These are phyloP conservation scores for Cyclanthera cordifolia DNA, from an alignment of 306 rosid genomes.

Conservation along the genomic window DNA sequence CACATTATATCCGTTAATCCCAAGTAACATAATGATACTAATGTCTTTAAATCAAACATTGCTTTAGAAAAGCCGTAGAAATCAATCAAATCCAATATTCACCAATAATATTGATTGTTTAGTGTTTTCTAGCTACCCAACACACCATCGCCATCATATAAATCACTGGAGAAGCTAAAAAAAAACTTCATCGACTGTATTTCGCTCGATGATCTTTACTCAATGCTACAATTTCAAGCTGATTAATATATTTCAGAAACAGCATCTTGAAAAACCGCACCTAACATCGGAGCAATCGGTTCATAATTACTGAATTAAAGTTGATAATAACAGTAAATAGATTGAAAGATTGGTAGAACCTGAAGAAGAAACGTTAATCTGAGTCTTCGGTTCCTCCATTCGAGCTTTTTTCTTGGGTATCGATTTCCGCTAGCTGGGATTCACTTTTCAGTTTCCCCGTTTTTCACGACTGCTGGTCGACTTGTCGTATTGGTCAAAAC, in stretches of 20 bases:
- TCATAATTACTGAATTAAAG: not conserved
- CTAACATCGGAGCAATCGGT: not conserved
- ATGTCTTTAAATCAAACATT: not conserved
- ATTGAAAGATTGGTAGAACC: not conserved
- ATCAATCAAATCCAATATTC: not conserved
- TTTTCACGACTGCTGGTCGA: not conserved
- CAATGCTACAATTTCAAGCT: not conserved
- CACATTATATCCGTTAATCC: not conserved
- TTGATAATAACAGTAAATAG: not conserved
- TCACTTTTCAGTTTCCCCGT: not conserved
- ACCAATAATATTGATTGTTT: not conserved
- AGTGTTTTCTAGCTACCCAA: not conserved
- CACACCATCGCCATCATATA: not conserved
- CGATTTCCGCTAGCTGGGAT: no score
- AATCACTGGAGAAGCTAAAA: not conserved
- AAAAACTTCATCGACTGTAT: not conserved
- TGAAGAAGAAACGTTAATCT: slow-evolving; percentile 3
- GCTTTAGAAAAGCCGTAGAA: not conserved
- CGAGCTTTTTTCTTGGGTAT: not conserved
- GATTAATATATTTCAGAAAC: not conserved
- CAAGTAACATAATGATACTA: not conserved
- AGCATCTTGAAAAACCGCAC: not conserved
- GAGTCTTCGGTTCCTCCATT: not conserved
- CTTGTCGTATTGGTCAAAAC: not conserved
- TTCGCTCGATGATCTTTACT: not conserved